Base-by-base conservation (phyloP, 768 basidiomycete species). In the Auriscalpium microsporum region DNA sequence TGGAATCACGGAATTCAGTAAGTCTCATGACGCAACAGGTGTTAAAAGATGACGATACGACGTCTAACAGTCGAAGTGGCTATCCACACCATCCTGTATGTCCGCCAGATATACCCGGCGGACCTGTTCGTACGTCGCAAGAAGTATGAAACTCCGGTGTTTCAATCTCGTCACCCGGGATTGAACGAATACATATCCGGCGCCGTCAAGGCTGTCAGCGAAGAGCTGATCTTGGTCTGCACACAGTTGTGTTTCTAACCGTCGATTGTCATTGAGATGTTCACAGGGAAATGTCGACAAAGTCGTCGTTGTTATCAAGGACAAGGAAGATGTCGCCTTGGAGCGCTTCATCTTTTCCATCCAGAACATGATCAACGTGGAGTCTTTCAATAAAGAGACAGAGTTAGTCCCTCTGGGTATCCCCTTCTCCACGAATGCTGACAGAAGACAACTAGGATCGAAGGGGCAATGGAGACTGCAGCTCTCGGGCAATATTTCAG, bases 61-160 rank as follows among this genome's bases (percentile, higher is more conserved):
- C 3, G 45, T 21, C 44, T 0, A 35, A 10, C 53, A 98, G 95
- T 98, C 62, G 95, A 98, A 66, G 89, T 94, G 34, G 90, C 90
- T 10, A 85, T 96, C 57, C 94, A 97, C 65, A 86, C 86, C 4
- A 91, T 98, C 58, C 79, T 98, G 6, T 96, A 90, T 64, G 82
- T 93, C 33, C 85, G 95, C 17, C 86, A 89, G 61, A 77, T 98
- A 50, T 98, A 97, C 64, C 95, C 94, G 0, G 75, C 86, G 45
- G 89, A 90, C 54, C 76, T 96, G 17, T 98, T 98, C 67, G 77
- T 87, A 40, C 79, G 92, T 44, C 78, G 90, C 55, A 88, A 87
- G 72, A 94, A 93, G 67, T 96, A 94, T 68, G 84, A 91, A 57
- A 87, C 87, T 0, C 88, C 91, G 0, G 91, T 95, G 10, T 97